Evolutionary conservation across 129 eudicot genomes (phyloP).

Genomic region (Artemisia tridentata): DNA sequence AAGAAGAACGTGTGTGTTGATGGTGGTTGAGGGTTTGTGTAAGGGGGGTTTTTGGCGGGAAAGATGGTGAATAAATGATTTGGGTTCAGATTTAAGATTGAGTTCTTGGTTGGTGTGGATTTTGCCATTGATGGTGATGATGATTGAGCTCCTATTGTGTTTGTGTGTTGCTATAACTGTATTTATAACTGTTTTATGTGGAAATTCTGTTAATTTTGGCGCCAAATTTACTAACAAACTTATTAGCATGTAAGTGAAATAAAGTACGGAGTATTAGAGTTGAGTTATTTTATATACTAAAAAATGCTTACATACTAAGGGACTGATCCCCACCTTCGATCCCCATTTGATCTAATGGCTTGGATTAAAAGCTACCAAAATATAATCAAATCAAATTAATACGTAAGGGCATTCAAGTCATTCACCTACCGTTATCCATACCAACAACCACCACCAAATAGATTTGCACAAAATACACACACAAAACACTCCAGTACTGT

Average conservation of each 20-base stretch:
- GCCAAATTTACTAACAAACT: constrained; percentile 20
- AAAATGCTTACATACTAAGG: no score
- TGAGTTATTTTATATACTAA: no score
- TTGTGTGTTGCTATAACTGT: constrained; percentile 12
- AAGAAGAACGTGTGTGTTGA: constrained; percentile 27
- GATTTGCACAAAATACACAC: no score
- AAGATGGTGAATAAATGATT: constrained; percentile 7
- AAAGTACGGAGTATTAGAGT: no score
- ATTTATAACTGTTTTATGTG: constrained; percentile 16
- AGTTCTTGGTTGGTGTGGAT: constrained; percentile 44
- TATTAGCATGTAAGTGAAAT: not conserved
- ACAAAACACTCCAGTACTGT: no score
- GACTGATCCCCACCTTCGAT: no score
- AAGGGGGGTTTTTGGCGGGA: constrained; percentile 33
- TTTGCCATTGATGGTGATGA: constrained; percentile 46
- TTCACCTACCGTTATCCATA: no score
- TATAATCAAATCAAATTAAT: no score
- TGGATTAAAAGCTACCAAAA: no score
- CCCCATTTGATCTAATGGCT: no score
- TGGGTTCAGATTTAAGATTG: constrained; percentile 37
- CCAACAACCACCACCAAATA: no score
- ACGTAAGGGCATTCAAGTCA: no score
- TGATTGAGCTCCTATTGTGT: constrained; percentile 20
- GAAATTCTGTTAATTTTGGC: constrained; percentile 33
- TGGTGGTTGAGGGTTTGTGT: constrained; percentile 1